phyloP scores from a whole-genome alignment of 1,139 yeast genomes.

The Meyerozyma guilliermondii region DNA sequence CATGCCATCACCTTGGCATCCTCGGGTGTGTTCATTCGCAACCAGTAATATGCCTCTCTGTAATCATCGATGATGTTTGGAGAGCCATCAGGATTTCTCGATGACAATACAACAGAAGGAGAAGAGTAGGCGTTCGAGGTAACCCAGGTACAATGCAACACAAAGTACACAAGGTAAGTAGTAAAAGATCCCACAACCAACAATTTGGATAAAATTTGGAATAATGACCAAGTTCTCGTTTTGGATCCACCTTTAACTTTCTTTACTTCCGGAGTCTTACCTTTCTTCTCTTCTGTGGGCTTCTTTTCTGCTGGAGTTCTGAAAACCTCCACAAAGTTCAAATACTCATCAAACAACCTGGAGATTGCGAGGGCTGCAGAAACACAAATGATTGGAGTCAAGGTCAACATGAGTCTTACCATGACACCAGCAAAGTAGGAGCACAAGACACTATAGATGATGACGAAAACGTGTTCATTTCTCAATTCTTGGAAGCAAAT shows the following conservation, averaged over 20 bases:
- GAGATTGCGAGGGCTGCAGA: conserved; percentile 84
- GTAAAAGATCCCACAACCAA: conserved; percentile 67
- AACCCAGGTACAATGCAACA: conserved; percentile 96
- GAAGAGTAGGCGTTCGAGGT: conserved; percentile 94
- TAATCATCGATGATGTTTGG: conserved; percentile 87
- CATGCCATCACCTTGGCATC: conserved; percentile 96
- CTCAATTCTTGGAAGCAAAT: conserved; percentile 82
- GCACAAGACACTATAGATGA: conserved; percentile 85
- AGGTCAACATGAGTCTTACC: conserved; percentile 96
- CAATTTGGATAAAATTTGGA: conserved; percentile 48
- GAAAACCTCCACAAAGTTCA: conserved; percentile 55
- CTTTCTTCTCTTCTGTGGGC: background rate
- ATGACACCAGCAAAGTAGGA: conserved; percentile 98
- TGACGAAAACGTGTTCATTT: conserved; percentile 89
- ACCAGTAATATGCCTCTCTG: conserved; percentile 99
- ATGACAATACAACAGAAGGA: conserved; percentile 94
- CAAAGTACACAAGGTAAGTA: conserved; percentile 76
- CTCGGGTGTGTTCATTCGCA: conserved; percentile 95
- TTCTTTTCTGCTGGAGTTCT: conserved; percentile 2
- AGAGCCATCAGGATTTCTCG: conserved; percentile 80
- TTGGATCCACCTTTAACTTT: conserved; percentile 8
- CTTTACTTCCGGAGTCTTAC: conserved; percentile 1
- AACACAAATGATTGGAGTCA: conserved; percentile 95
- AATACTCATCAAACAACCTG: conserved; percentile 75
- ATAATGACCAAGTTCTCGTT: conserved; percentile 19